Evolutionary conservation across 331 rosid species (phyloP).

Genomic region (Pyracantha coccinea): DNA sequence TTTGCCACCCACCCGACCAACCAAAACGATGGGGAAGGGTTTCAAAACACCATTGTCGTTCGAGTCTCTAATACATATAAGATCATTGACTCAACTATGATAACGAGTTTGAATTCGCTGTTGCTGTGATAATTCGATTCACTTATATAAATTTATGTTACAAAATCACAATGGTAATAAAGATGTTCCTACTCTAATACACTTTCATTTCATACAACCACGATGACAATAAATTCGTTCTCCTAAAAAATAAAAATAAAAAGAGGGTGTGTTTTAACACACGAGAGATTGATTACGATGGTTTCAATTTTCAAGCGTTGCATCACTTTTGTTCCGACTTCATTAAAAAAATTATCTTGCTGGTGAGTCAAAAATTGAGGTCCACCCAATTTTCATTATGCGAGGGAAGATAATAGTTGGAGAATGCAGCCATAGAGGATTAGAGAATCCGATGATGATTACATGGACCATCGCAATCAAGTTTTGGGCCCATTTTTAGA

Average conservation of each 20-base stretch:
- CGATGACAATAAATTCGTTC: no score
- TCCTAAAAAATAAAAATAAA: fast-evolving
- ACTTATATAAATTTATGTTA: no score
- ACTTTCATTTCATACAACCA: no score
- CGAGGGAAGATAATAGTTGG: neutral
- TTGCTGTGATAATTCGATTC: no score
- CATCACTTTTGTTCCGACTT: no score
- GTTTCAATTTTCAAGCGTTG: no score
- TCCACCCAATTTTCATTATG: neutral
- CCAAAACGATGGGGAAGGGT: neutral
- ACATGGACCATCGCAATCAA: neutral
- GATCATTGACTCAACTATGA: no score
- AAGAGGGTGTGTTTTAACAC: neutral
- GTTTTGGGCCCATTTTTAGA: neutral
- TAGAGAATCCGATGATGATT: slow-evolving; percentile 30
- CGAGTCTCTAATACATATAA: no score
- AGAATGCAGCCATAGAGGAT: neutral
- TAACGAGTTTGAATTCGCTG: neutral
- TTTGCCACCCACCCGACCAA: slow-evolving; percentile 1
- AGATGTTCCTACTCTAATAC: no score
- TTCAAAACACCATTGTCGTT: neutral
- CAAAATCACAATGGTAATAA: no score
- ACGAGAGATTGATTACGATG: neutral
- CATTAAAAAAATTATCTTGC: no score
- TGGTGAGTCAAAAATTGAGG: neutral